Conservation (phyloP, 2,329 filamentous ascomycete genomes). For the Tolypocladium guangdongense region DNA sequence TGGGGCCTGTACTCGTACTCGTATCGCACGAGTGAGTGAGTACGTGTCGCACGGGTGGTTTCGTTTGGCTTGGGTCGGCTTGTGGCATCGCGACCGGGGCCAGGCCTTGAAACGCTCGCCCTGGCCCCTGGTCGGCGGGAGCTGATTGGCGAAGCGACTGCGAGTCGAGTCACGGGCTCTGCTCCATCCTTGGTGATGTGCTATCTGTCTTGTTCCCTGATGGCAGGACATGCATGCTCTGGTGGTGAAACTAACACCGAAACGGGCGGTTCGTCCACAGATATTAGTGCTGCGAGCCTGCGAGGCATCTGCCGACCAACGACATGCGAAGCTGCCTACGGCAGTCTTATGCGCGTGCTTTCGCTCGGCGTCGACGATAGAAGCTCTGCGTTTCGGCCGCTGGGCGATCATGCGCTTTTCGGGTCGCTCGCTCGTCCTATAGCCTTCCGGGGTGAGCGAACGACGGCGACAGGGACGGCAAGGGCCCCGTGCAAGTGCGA, state of each 20-base stretch:
- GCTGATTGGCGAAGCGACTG: background rate
- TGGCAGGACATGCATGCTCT: background rate
- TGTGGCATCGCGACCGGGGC: background rate
- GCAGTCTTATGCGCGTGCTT: background rate
- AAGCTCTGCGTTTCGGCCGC: background rate
- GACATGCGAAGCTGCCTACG: background rate
- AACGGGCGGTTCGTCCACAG: conserved; percentile 1
- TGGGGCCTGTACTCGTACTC: no score
- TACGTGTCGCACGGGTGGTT: no score
- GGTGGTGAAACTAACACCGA: background rate
- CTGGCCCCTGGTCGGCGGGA: background rate
- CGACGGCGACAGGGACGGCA: no score
- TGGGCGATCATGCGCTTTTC: background rate
- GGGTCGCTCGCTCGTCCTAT: background rate
- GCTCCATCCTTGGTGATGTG: no score
- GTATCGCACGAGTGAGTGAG: no score
- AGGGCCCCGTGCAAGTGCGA: no score
- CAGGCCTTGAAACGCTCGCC: background rate
- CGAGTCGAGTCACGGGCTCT: background rate
- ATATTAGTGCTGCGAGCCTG: background rate
- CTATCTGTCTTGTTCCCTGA: no score
- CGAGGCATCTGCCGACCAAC: background rate
- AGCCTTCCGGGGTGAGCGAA: background rate
- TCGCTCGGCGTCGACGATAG: background rate
- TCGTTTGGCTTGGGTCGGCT: background rate